Percentiles rank a stretch among this genome's conserved stretches.
These are phyloP conservation scores for Phytophthora vignae DNA, from an alignment of 352 stramenopile species.

Conservation along the genomic window DNA sequence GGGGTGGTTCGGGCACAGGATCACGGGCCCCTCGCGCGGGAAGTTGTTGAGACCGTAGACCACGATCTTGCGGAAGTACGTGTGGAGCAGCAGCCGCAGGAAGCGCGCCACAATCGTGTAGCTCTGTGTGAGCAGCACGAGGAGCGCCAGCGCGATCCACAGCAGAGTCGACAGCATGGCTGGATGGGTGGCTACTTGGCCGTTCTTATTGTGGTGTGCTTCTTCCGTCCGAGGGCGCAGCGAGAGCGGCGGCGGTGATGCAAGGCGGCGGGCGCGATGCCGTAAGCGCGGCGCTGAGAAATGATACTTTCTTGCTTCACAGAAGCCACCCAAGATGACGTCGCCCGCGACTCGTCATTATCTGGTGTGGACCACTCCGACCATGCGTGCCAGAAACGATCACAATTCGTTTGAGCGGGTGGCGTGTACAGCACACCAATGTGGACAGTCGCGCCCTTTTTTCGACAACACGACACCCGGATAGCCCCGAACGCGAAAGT, in stretches of 20 bases:
- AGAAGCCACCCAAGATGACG: not conserved
- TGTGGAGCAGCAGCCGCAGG: constrained; percentile 69
- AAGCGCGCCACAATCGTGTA: constrained; percentile 76
- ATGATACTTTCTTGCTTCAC: constrained; percentile 18
- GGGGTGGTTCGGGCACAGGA: constrained; percentile 82
- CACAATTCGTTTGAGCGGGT: not conserved
- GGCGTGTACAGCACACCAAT: not conserved
- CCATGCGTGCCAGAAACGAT: too few species aligned
- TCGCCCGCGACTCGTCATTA: not conserved
- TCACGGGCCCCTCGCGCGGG: constrained; percentile 77
- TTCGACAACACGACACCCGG: constrained; percentile 17
- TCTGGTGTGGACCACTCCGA: not conserved
- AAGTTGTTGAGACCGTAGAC: constrained; percentile 85
- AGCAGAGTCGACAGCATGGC: constrained; percentile 48
- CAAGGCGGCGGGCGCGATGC: not conserved
- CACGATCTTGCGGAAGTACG: constrained; percentile 84
- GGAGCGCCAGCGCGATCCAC: constrained; percentile 57
- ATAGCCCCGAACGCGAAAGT: constrained; percentile 3
- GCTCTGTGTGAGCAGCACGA: constrained; percentile 57
- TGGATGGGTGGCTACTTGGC: not conserved
- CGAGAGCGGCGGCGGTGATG: constrained; percentile 4
- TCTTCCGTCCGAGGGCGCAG: not conserved
- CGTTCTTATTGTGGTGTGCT: not conserved
- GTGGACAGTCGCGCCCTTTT: constrained; percentile 10
- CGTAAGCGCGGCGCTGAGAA: constrained; percentile 23